Evolutionary conservation across 163 green algal species (phyloP), one percentile per base, ranked within the genome.

Genomic region (Chlamydomonas reinhardtii): DNA sequence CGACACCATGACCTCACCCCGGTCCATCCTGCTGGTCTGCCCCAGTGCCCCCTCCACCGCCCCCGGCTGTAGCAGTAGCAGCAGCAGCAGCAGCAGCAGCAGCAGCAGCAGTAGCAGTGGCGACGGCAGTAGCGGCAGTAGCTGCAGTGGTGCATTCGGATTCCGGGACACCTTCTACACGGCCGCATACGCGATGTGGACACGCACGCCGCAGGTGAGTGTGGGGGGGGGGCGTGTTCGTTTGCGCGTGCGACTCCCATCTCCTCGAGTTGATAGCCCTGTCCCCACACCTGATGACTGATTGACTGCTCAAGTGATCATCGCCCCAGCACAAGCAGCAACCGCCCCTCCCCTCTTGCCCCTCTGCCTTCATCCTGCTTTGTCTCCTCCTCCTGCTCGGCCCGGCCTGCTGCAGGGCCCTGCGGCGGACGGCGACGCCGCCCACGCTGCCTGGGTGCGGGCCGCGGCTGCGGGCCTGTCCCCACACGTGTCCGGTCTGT

Each of bases 21-120:
- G 34, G 5, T 85, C 78, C 48, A 71, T 85, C 34, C 52, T 85
- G 32, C 69, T 85, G 48, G 22, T 85, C 31, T 69, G 43, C 22
- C 77, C 77, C 3, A 74, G 77, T 20, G 76, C 76, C 3, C 76
- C 76, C 22, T 64, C 62, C 59, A 31, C 22, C 24, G 59, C 59
- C 2, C 59, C 59, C 24, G 59, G 64, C 59, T 29, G 59, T 6
- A 69, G 56, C 54, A 59, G 54, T 56, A 72, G 54, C 74, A 82
- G 74, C 74, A 82, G 56, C 56, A 72, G n/a, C n/a, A 12, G 29
- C 20, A 65, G 59, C 59, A 65, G 8, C 61, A 16, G 20, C 20
- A 31, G 25, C 61, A n/a, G 61, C 31, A 66, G 61, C n/a, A 39
- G n/a, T 14, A 35, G 65, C n/a, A 20, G 65, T 35, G 73, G 24